Percentiles rank a stretch among this genome's conserved stretches.
Conservation (phyloP, 139 green algal genomes). For the Protoeuglena noctilucae region DNA sequence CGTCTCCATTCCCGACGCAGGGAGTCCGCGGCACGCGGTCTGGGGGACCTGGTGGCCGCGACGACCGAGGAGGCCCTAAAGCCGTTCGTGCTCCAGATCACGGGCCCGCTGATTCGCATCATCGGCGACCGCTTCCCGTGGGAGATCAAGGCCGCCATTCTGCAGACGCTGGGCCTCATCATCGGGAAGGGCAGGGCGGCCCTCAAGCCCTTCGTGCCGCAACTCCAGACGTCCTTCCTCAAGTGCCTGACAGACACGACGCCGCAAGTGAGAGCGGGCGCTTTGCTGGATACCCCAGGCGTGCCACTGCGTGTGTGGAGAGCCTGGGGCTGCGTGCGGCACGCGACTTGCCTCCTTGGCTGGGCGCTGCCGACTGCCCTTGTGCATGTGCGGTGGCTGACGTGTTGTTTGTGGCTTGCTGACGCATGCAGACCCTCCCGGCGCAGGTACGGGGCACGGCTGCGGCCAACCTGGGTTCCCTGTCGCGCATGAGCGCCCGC, state of each 20-base stretch:
- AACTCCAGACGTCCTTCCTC: constrained; percentile 95
- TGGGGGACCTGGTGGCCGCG: constrained; percentile 74
- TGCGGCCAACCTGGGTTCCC: constrained; percentile 60
- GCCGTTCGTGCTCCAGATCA: constrained; percentile 82
- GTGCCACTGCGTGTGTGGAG: not conserved
- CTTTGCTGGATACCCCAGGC: not conserved
- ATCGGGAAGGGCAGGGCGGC: constrained; percentile 64
- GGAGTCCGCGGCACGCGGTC: constrained; percentile 71
- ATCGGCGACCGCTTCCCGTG: constrained; percentile 60
- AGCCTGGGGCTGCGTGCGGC: not conserved
- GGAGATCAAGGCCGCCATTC: constrained; percentile 72
- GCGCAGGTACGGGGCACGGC: constrained; percentile 27
- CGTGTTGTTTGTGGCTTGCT: not conserved
- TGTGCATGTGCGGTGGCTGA: constrained; percentile 10
- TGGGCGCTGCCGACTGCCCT: not conserved
- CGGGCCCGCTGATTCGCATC: constrained; percentile 90
- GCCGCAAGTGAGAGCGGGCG: not conserved
- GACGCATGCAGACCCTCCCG: not conserved
- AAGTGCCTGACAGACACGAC: constrained; percentile 80
- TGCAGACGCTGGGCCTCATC: constrained; percentile 67
- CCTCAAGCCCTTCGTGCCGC: constrained; percentile 90
- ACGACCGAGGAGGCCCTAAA: constrained; percentile 57
- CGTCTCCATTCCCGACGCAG: too few relatives aligned
- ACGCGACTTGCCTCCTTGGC: not conserved
- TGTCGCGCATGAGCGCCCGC: constrained; percentile 47